These are phyloP conservation scores for Alternaria tenuissima DNA, from an alignment of 2,329 filamentous ascomycete species.

Conservation along the genomic window DNA sequence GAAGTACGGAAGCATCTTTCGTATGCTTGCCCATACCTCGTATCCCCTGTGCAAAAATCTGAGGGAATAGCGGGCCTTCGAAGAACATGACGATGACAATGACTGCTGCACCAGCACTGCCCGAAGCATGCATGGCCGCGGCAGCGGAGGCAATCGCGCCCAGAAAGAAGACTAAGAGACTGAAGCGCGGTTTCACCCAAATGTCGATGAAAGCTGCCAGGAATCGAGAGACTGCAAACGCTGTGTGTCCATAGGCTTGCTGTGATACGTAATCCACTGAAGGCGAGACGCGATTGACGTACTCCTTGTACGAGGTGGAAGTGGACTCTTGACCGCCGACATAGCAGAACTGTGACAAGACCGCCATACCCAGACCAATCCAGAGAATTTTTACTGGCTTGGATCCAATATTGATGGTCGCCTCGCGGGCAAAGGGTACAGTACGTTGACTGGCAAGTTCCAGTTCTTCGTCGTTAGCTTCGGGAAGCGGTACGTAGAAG, in stretches of 20 bases:
- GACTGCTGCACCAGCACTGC: constrained; percentile 55
- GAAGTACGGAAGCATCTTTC: constrained; percentile 62
- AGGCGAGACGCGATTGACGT: constrained; percentile 54
- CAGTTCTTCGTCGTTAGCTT: constrained; percentile 68
- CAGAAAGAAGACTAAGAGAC: constrained; percentile 63
- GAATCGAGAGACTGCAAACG: constrained; percentile 68
- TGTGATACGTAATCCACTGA: constrained; percentile 52
- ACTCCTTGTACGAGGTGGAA: constrained; percentile 58
- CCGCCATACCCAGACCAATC: constrained; percentile 63
- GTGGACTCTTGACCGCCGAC: constrained; percentile 68
- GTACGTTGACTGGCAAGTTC: constrained; percentile 61
- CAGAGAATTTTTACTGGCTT: constrained; percentile 61
- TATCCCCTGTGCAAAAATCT: constrained; percentile 66
- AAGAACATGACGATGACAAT: constrained; percentile 65
- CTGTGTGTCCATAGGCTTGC: constrained; percentile 63
- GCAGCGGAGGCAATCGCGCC: constrained; percentile 62
- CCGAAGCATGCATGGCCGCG: constrained; percentile 58
- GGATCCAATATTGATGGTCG: constrained; percentile 53
- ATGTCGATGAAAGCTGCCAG: constrained; percentile 61
- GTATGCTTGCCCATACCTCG: constrained; percentile 67
- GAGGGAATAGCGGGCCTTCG: constrained; percentile 67
- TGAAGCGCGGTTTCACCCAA: constrained; percentile 65
- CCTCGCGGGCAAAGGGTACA: constrained; percentile 40
- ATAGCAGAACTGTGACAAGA: constrained; percentile 67
- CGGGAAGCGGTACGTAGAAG: constrained; percentile 68